phyloP scores from a whole-genome alignment of 2,329 filamentous ascomycete genomes.

The Phialocephala subalpina region DNA sequence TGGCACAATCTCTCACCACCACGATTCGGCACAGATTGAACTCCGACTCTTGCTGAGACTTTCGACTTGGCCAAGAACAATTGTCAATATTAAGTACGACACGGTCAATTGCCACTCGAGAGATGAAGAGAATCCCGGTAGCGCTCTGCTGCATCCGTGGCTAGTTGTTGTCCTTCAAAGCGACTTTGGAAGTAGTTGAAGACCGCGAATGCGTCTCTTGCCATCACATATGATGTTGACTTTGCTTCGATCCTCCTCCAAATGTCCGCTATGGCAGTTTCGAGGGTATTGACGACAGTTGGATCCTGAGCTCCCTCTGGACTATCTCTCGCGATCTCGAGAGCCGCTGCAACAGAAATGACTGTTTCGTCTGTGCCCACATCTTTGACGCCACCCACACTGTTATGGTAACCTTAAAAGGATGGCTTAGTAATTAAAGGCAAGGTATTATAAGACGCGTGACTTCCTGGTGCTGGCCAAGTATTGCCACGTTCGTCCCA shows the following conservation, averaged over 20 bases:
- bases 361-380: constrained; percentile 18
- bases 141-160: constrained; percentile 55
- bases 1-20: background rate
- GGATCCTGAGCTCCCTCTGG: constrained; percentile 71
- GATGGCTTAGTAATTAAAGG: no score
- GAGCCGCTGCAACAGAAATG: constrained; percentile 65
- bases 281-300: constrained; percentile 69
- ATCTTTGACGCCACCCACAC: constrained; percentile 35
- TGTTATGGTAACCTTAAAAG: no score
- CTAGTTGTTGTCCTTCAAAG: constrained; percentile 62
- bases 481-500: no score
- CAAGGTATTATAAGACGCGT: no score
- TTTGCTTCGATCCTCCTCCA: constrained; percentile 72
- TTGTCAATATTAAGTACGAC: no score
- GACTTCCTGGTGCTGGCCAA: no score
- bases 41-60: background rate
- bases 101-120: constrained; percentile 25
- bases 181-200: constrained; percentile 85
- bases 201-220: constrained; percentile 79
- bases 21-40: background rate
- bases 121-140: constrained; percentile 58
- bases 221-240: constrained; percentile 75
- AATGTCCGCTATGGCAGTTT: constrained; percentile 67
- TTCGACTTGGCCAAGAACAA: background rate
- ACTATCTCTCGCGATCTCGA: constrained; percentile 79